Percentiles rank a stretch among this genome's conserved stretches.
Evolutionary conservation across 2,329 filamentous ascomycete species (phyloP).

Genomic region (Fusarium sp.): DNA sequence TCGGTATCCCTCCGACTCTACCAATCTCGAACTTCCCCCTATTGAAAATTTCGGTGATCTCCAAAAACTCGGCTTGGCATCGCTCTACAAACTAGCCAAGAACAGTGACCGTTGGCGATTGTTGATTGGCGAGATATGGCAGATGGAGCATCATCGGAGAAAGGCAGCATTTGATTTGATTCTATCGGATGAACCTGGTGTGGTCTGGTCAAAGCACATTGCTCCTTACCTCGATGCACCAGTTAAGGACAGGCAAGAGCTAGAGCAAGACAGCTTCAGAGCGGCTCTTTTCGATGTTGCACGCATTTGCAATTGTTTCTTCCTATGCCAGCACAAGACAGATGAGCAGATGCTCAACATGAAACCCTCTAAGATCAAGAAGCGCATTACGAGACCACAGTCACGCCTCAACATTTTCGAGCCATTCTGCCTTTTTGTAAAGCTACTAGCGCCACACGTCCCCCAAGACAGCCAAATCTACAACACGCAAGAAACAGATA

Average conservation of each 20-base stretch:
- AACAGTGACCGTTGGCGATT: conserved; percentile 48
- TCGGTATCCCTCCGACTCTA: not conserved
- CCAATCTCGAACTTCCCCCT: conserved; percentile 22
- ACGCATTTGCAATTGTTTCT: conserved; percentile 49
- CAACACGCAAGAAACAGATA: conserved; percentile 31
- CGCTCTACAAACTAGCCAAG: conserved; percentile 44
- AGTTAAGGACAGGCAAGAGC: conserved; percentile 9
- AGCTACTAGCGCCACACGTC: conserved; percentile 43
- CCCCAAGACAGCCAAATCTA: conserved; percentile 52
- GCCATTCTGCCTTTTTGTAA: conserved; percentile 47
- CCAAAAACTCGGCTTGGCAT: conserved; percentile 38
- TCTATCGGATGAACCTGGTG: conserved; percentile 22
- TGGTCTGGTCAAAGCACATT: conserved; percentile 38
- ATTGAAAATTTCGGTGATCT: conserved; percentile 42
- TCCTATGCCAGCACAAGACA: conserved; percentile 40
- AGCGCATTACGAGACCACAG: conserved; percentile 16
- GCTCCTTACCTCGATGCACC: conserved; percentile 36
- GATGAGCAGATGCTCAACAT: conserved; percentile 40
- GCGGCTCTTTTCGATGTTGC: conserved; percentile 48
- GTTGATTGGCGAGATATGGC: conserved; percentile 48
- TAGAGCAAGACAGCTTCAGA: conserved; percentile 19
- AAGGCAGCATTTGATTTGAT: conserved; percentile 43
- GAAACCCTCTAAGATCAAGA: conserved; percentile 29
- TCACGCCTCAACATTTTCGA: conserved; percentile 29
- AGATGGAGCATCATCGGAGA: conserved; percentile 47